Evolutionary conservation across 768 basidiomycete genomes (phyloP), one percentile per base, ranked within the genome.

Genomic region (Boletus vermiculosoides): DNA sequence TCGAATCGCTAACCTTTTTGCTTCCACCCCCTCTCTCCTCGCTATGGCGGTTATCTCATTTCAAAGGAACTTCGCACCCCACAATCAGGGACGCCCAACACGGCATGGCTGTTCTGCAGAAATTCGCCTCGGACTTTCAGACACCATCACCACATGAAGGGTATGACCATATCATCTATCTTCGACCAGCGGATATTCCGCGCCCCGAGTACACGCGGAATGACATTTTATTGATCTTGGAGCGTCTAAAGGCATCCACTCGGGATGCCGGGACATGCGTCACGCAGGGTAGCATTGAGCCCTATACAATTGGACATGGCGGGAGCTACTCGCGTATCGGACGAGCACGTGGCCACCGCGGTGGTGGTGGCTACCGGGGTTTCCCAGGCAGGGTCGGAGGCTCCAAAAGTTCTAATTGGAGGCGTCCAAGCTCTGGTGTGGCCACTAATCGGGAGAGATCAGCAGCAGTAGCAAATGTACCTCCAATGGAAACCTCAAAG

Each of bases 31-130:
- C 65, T 4, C 25, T 25, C 28, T 28, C 28, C 28, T 28, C 28
- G 28, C 28, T 31, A 68, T 18, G 44, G 53, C 34, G 54, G 53
- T 45, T 51, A 45, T 61, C 54, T 51, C 54, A 56, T 53, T 40
- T 61, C 45, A 66, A 66, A 92, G 90, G 90, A 63, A 79, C 78
- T 36, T 77, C 73, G 48, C 90, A 91, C 73, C 92, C 90, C 50
- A 93, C 91, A 52, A 92, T 93, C 71, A 83, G 75, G 60, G 77
- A 71, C 60, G 76, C 80, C 51, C 79, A 81, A 65, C 77, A 82
- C 44, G 88, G 83, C 20, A 64, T 86, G 63, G 72, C 75, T 36
- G 74, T 91, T n/a, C 76, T 92, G 54, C 76, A 81, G 58, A 81
- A 82, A 51, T 90, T 93, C 70, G 79, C 79, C 46, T 75, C 78